Percentiles rank a stretch among this genome's conserved stretches.
Evolutionary conservation across 2,329 filamentous ascomycete genomes (phyloP).

Genomic region (Pseudocercospora eumusae): DNA sequence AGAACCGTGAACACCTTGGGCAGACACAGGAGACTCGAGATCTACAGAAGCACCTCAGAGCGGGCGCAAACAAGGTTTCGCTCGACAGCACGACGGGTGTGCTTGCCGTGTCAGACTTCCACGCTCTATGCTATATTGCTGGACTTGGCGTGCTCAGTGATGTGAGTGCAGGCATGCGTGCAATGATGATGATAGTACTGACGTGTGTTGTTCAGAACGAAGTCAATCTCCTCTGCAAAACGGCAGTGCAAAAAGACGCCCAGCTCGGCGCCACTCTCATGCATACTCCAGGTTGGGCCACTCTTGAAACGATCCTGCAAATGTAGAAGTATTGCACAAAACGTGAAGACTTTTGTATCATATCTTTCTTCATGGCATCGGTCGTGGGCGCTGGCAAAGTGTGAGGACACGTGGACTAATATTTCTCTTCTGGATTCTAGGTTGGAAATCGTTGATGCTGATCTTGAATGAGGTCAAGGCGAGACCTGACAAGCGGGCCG

Average conservation of each 20-base stretch:
- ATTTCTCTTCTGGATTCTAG: slow-evolving; percentile 33
- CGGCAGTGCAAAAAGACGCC: slow-evolving; percentile 78
- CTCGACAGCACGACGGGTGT: slow-evolving; percentile 65
- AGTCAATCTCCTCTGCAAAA: slow-evolving; percentile 78
- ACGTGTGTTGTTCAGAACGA: slow-evolving; percentile 67
- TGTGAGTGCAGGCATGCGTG: slow-evolving; percentile 53
- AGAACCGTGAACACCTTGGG: slow-evolving; percentile 85
- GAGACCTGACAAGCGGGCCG: slow-evolving; percentile 66
- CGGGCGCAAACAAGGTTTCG: slow-evolving; percentile 51
- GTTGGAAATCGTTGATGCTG: slow-evolving; percentile 62
- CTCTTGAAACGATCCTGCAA: slow-evolving; percentile 81
- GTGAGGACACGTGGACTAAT: slow-evolving; percentile 24
- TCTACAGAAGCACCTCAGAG: slow-evolving; percentile 68
- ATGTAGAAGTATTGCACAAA: slow-evolving; percentile 35
- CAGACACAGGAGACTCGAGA: slow-evolving; percentile 75
- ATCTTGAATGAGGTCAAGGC: slow-evolving; percentile 97
- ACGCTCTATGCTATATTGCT: slow-evolving; percentile 85
- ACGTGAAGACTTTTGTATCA: slow-evolving; percentile 17
- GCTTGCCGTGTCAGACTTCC: slow-evolving; percentile 83
- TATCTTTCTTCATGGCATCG: slow-evolving; percentile 1
- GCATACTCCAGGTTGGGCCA: slow-evolving; percentile 90
- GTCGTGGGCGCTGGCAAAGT: slow-evolving; percentile 1
- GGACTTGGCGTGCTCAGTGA: slow-evolving; percentile 79
- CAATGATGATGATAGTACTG: slow-evolving; percentile 6
- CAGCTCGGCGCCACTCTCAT: slow-evolving; percentile 80